phyloP scores from a whole-genome alignment of 1,284 basidiomycete species.

The Tilletia setariae region DNA sequence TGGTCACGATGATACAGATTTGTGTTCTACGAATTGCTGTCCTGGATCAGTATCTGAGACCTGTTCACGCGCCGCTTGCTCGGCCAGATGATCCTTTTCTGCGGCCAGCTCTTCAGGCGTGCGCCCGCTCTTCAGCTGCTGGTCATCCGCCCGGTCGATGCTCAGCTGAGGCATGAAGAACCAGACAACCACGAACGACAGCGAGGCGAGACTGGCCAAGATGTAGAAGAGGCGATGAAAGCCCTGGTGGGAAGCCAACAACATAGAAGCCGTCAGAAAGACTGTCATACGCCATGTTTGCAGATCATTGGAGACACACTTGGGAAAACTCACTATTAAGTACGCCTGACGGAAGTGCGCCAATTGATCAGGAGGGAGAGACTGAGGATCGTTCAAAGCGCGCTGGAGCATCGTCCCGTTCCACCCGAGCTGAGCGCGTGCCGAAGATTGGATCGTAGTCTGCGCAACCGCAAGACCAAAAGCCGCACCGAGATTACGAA shows the following conservation, averaged over 20 bases:
- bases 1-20: not conserved
- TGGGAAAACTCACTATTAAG: constrained; percentile 44
- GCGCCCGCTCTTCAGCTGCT: constrained; percentile 50
- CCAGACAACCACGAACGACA: constrained; percentile 61
- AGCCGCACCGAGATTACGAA: constrained; percentile 66
- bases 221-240: constrained; percentile 62
- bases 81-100: too few relatives aligned
- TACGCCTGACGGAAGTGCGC: constrained; percentile 58
- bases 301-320: too few relatives aligned
- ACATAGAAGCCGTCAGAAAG: too few relatives aligned
- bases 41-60: too few relatives aligned
- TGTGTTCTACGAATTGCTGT: not conserved
- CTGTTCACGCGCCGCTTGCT: too few relatives aligned
- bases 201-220: constrained; percentile 47
- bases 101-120: not conserved
- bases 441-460: constrained; percentile 54
- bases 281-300: too few relatives aligned
- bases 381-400: constrained; percentile 32
- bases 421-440: constrained; percentile 18
- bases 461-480: constrained; percentile 65
- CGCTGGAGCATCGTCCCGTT: constrained; percentile 19
- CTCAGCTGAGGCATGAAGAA: constrained; percentile 64
- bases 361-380: constrained; percentile 16
- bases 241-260: constrained; percentile 59
- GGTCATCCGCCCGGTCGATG: constrained; percentile 63